Evolutionary conservation across 805 yeast species (phyloP), one percentile per base, ranked within the genome.

Genomic region (Ogataea ganodermae): DNA sequence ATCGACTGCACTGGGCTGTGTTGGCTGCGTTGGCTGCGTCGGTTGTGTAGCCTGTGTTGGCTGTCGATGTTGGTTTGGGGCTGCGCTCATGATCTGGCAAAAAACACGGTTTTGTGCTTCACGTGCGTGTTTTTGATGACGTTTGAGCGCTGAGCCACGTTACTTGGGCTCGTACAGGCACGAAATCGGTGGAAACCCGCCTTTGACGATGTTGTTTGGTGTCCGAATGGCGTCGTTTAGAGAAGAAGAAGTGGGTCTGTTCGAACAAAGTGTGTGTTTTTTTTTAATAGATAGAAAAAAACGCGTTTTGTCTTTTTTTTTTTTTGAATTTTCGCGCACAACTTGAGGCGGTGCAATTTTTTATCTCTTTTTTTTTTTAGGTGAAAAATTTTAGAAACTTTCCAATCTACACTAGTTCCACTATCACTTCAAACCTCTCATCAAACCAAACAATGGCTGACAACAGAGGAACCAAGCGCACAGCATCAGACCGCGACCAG

Each of bases 11-110:
- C 67, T 67, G 4, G 70, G 71, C 36, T 68, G 72, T 2, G 72
- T 68, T 8, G 72, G 71, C 48, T 69, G 73, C 3, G 72, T 68
- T 2, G 63, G 51, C 50, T 63, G 66, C 1, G 65, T 62, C 12
- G 51, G 41, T 42, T 52, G 59, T 18, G 53, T 49, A 5, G 39
- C 52, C 30, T 46, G 47, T 26, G 28, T 44, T 22, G 42, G 17
- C 17, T 35, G 22, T 7, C n/a, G 28, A 12, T 21, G 26, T 9
- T 21, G 39, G n/a, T 14, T 21, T 10, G 28, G 28, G 28, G 39
- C 28, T 35, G 18, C 39, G 14, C 39, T 35, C 39, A 35, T 35
- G 36, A 33, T 33, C 36, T 33, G 23, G 23, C 23, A 17, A 20
- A 33, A 33, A 17, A 20, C 36, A 20, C 36, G 23, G 21, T n/a